Evolutionary conservation across 192 early-diverging fungal species (phyloP).

Genomic region (Coemansia sp.): DNA sequence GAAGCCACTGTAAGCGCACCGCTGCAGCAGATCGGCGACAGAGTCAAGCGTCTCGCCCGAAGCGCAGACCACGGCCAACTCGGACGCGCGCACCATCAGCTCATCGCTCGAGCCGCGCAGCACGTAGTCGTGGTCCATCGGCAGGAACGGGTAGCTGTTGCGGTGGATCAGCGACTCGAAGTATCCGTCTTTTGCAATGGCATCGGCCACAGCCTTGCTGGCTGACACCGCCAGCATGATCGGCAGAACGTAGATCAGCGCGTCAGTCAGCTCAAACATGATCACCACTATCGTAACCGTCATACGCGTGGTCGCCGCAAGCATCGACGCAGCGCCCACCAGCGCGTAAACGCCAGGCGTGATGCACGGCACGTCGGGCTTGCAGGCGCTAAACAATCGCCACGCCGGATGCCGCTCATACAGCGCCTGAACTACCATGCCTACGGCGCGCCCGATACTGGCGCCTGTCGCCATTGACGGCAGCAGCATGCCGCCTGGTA

Average conservation of each 20-base stretch:
- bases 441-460: constrained; percentile 88
- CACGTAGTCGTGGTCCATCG: constrained; percentile 61
- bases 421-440: constrained; percentile 73
- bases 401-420: constrained; percentile 58
- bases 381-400: constrained; percentile 66
- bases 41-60: constrained; percentile 54
- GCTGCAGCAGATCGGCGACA: constrained; percentile 44
- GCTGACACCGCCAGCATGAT: constrained; percentile 76
- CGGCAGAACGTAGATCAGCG: constrained; percentile 91
- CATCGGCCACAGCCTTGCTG: constrained; percentile 57
- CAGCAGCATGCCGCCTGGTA: constrained; percentile 82
- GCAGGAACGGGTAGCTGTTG: constrained; percentile 68
- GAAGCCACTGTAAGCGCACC: constrained; percentile 67
- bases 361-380: constrained; percentile 78
- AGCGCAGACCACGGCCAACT: constrained; percentile 58
- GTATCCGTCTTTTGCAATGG: constrained; percentile 55
- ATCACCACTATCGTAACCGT: constrained; percentile 92
- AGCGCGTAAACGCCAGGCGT: constrained; percentile 83
- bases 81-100: constrained; percentile 64
- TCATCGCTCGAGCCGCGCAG: constrained; percentile 58
- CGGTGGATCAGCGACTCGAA: constrained; percentile 60
- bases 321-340: constrained; percentile 79
- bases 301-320: constrained; percentile 87
- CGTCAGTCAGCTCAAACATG: constrained; percentile 99
- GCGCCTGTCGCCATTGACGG: constrained; percentile 90